Base-by-base conservation (phyloP, 257 asterid genomes). In the Solanum etuberosum region DNA sequence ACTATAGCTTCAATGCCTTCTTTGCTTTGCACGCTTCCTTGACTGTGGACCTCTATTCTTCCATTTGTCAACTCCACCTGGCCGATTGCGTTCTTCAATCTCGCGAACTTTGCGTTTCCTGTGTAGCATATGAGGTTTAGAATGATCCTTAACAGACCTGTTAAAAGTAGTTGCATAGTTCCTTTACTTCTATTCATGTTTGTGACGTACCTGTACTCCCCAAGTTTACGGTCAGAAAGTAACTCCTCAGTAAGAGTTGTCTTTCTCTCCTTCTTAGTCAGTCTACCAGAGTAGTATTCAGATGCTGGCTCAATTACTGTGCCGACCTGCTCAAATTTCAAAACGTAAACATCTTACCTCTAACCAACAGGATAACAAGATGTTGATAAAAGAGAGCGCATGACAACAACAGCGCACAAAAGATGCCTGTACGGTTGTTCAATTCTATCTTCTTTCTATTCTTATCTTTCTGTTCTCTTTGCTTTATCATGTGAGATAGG, bases 41-140 rank as follows among this genome's bases (percentile, higher is more conserved):
- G 91, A 89, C 43, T 87, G 90, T 61, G 88, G 87, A 84, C 91
- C 93, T 72, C 86, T 90, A 31, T 48, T 90, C 92, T 94, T 96
- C 99, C 99, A 96, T 89, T 95, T 96, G 87, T 86, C 93, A 71
- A 94, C 98, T 71, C 96, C 96, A 54, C 57, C 97, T 63, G 98
- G 96, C 68, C 95, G 91, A 83, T 93, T 92, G 73, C 89, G 89
- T 72, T 92, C 97, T 92, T 95, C 98, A 89, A 96, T 96, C 94
- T 96, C 95, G 7, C 91, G 88, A 89, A 96, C 98, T 92, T 96
- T 96, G 40, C 98, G 98, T 87, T 95, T 96, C 92, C 99, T 96
- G 93, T 85, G 90, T 32, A 63, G 29, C 85, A 80, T 46, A 80
- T 29, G 40, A 29, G 42, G 85, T 15, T 46, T 31, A 80, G 85